These are phyloP conservation scores for Trichoderma gamsii DNA, from an alignment of 495 filamentous ascomycete genomes.

Conservation along the genomic window DNA sequence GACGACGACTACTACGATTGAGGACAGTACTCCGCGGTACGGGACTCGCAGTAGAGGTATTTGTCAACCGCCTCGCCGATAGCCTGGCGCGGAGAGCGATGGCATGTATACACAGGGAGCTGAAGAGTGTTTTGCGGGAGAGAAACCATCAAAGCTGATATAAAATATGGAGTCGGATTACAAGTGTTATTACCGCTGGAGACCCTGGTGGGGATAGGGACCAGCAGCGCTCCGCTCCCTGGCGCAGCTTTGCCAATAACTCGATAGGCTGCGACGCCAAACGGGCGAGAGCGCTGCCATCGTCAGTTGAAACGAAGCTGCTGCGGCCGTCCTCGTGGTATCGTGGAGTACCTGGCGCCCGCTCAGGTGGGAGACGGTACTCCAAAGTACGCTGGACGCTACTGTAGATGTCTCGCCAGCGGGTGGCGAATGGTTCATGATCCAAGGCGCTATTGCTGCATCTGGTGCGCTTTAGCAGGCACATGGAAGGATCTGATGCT, in stretches of 20 bases:
- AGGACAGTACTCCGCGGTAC: too few relatives aligned
- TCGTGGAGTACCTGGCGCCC: neutral
- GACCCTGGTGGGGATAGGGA: slow-evolving; percentile 9
- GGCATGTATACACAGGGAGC: neutral
- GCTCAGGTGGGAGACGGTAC: neutral
- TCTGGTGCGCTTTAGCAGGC: too few relatives aligned
- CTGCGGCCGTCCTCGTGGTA: neutral
- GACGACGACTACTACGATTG: too few relatives aligned
- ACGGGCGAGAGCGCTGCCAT: neutral
- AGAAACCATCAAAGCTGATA: neutral
- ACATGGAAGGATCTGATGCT: too few relatives aligned
- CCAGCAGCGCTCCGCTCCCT: neutral
- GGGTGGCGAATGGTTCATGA: too few relatives aligned
- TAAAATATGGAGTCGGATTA: neutral
- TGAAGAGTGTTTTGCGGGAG: neutral
- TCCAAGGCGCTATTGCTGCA: too few relatives aligned
- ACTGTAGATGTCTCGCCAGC: too few relatives aligned
- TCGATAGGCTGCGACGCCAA: neutral
- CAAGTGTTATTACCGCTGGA: slow-evolving; percentile 8
- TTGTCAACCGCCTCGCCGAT: neutral
- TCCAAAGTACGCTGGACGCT: neutral
- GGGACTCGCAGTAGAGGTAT: too few relatives aligned
- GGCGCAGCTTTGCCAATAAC: slow-evolving; percentile 7
- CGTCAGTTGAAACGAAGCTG: neutral
- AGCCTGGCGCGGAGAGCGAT: neutral